Evolutionary conservation across 1,284 basidiomycete genomes (phyloP).

Genomic region (Singerocomus inundabilis): DNA sequence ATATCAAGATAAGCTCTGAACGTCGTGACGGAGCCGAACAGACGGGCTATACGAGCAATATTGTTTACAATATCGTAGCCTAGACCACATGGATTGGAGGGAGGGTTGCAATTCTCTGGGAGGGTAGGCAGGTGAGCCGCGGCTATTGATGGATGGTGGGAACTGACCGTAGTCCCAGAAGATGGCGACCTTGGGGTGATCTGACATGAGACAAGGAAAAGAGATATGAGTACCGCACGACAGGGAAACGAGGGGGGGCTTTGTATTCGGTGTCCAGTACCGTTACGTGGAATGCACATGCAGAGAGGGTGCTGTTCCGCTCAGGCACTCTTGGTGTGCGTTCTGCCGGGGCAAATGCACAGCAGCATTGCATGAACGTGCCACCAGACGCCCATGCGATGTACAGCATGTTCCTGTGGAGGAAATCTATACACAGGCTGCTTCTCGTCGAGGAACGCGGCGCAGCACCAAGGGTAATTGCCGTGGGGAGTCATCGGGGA

Average conservation of each 20-base stretch:
- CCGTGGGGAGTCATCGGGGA: neutral
- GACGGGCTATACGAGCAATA: conserved; percentile 42
- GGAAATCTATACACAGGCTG: conserved; percentile 1
- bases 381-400: conserved; percentile 21
- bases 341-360: conserved; percentile 9
- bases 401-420: conserved; percentile 18
- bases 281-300: conserved; percentile 16
- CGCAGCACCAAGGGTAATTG: conserved; percentile 1
- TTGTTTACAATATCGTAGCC: conserved; percentile 46
- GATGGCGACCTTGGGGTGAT: conserved; percentile 45
- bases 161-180: conserved; percentile 64
- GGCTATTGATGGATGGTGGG: neutral
- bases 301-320: conserved; percentile 8
- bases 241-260: conserved; percentile 1
- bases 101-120: conserved; percentile 55
- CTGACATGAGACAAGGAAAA: conserved; percentile 29
- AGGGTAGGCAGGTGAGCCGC: conserved; percentile 1
- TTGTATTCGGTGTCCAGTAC: conserved; percentile 22
- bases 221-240: conserved; percentile 10
- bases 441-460: neutral
- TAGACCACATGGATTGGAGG: conserved; percentile 39
- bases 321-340: conserved; percentile 13
- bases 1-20: conserved; percentile 57
- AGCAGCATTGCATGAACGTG: conserved; percentile 13
- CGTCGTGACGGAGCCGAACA: conserved; percentile 44